Evolutionary conservation across 192 early-diverging fungal genomes (phyloP).

Genomic region (Kickxella alabastrina): DNA sequence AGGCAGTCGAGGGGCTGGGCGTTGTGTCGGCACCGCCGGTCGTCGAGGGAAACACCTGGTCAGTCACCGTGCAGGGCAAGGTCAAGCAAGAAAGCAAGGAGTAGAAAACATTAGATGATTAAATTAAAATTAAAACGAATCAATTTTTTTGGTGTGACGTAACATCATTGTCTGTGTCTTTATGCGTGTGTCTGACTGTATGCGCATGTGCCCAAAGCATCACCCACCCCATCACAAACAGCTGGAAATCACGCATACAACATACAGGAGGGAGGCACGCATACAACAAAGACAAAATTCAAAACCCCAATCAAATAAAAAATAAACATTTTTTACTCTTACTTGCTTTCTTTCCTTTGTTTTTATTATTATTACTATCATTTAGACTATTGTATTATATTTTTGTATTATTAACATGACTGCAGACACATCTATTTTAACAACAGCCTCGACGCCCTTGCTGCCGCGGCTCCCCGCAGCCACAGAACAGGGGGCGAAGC

Average conservation of each 20-base stretch:
- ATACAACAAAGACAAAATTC: too few species aligned
- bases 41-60: constrained; percentile 15
- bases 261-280: too few species aligned
- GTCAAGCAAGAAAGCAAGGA: constrained; percentile 1
- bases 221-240: too few species aligned
- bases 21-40: constrained; percentile 7
- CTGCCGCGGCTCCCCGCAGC: constrained; percentile 1
- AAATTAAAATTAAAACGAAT: neutral
- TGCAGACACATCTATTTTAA: too few species aligned
- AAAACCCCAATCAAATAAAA: too few species aligned
- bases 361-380: neutral
- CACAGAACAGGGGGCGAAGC: constrained; percentile 16
- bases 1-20: neutral
- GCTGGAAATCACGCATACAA: too few species aligned
- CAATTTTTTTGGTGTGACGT: too few species aligned
- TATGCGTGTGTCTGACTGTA: too few species aligned
- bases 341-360: neutral
- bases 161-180: too few species aligned
- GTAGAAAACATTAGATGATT: neutral
- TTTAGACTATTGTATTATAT: too few species aligned
- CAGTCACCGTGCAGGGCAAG: constrained; percentile 25
- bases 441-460: neutral
- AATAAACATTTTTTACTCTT: too few species aligned
- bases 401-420: neutral
- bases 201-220: too few species aligned